These are phyloP conservation scores for Candida maesae DNA, from an alignment of 805 yeast species.

Conservation along the genomic window DNA sequence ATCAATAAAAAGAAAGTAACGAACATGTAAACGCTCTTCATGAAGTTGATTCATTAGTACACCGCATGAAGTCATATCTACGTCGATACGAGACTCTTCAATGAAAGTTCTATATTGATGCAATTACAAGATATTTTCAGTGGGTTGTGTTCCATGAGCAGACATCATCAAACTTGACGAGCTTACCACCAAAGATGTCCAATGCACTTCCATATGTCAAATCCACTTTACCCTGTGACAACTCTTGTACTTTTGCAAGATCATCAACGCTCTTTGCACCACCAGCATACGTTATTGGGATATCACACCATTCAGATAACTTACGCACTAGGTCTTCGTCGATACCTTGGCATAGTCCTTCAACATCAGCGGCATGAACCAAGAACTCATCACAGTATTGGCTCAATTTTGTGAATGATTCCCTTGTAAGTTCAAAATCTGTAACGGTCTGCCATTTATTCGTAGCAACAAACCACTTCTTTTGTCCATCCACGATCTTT, in stretches of 20 bases:
- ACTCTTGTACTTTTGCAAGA: constrained; percentile 54
- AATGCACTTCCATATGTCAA: constrained; percentile 89
- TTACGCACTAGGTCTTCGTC: constrained; percentile 71
- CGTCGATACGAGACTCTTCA: too few relatives aligned
- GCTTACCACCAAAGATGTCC: constrained; percentile 89
- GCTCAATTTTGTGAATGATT: constrained; percentile 51
- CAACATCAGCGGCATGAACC: constrained; percentile 98
- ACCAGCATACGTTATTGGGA: constrained; percentile 92
- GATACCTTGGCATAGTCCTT: constrained; percentile 91
- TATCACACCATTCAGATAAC: constrained; percentile 73
- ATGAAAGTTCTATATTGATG: too few relatives aligned
- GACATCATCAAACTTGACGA: constrained; percentile 74
- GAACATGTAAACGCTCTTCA: too few relatives aligned
- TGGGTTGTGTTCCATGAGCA: constrained; percentile 63
- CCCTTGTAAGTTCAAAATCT: constrained; percentile 47
- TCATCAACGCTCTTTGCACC: constrained; percentile 82
- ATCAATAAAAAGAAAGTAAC: too few relatives aligned
- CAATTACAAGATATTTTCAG: too few relatives aligned
- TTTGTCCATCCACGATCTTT: constrained; percentile 22
- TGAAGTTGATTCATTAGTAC: neutral
- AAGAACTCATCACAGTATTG: constrained; percentile 80
- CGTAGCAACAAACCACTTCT: constrained; percentile 90
- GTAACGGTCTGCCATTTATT: constrained; percentile 96
- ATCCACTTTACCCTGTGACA: constrained; percentile 84
- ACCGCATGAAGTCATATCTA: too few relatives aligned